These are phyloP conservation scores for Croton laevigatus DNA, from an alignment of 441 rosid species.

Conservation along the genomic window DNA sequence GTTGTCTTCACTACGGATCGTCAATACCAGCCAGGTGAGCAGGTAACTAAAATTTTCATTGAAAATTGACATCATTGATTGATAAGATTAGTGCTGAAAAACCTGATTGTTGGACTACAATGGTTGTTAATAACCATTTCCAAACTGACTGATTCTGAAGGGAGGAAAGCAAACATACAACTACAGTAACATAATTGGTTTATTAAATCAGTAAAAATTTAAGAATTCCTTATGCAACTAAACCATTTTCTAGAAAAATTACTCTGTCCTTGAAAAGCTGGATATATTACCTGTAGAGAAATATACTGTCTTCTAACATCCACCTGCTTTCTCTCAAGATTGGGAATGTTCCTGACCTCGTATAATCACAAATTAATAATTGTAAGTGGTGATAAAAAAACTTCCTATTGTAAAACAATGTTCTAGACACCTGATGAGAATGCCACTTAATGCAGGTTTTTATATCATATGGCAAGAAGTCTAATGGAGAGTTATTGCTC, in stretches of 20 bases:
- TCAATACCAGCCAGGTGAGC: constrained; percentile 95
- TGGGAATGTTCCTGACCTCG: not conserved
- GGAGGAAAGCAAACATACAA: not conserved
- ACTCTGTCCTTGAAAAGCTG: constrained; percentile 3
- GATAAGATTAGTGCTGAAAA: not conserved
- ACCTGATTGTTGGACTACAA: not conserved
- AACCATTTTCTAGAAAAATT: not conserved
- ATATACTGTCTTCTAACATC: not conserved
- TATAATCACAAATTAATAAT: no score
- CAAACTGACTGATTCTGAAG: not conserved
- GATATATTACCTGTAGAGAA: not conserved
- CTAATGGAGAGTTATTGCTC: constrained; percentile 85
- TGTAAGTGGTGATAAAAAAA: not conserved
- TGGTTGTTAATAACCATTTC: constrained; percentile 1
- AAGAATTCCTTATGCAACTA: not conserved
- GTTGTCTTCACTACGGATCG: constrained; percentile 81
- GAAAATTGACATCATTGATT: not conserved
- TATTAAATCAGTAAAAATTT: not conserved
- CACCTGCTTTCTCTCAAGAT: not conserved
- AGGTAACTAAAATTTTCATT: constrained; percentile 52
- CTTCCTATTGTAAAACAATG: not conserved
- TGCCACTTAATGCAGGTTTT: constrained; percentile 67
- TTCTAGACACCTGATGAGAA: not conserved
- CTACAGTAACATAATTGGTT: not conserved
- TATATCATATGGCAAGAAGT: constrained; percentile 94